phyloP scores from a whole-genome alignment of 2,329 filamentous ascomycete genomes.

The Mariannaea elegans region DNA sequence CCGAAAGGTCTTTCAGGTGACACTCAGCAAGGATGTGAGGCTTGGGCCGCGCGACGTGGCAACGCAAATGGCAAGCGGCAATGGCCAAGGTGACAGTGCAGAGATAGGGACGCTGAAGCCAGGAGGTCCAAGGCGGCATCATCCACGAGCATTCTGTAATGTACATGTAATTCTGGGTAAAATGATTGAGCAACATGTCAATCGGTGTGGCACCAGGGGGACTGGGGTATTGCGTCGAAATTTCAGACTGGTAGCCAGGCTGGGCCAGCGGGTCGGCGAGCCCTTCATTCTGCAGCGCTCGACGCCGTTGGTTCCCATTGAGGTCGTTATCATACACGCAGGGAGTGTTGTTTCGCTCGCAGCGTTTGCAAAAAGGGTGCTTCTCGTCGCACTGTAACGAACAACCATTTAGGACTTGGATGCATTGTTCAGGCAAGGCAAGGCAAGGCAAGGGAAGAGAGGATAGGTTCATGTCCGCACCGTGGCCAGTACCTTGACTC shows the following conservation, averaged over 20 bases:
- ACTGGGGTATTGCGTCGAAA: not conserved
- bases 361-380: not conserved
- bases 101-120: not conserved
- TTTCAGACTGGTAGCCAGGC: not conserved
- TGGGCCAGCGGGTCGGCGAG: constrained; percentile 1
- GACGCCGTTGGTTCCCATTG: not conserved
- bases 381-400: constrained; percentile 6
- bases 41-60: not conserved
- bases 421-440: not conserved
- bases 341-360: not conserved
- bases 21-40: constrained; percentile 7
- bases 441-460: not conserved
- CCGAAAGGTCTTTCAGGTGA: constrained; percentile 3
- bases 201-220: not conserved
- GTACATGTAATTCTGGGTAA: not conserved
- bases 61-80: constrained; percentile 6
- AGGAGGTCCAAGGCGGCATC: not conserved
- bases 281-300: not conserved
- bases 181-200: constrained; percentile 1
- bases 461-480: not conserved
- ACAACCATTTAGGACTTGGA: not conserved
- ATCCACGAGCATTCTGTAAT: constrained; percentile 2
- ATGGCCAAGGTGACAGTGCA: constrained; percentile 4
- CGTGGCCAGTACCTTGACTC: constrained; percentile 5
- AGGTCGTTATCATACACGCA: not conserved